phyloP scores from a whole-genome alignment of 2,329 filamentous ascomycete species.

The Penicillium rolfsii region DNA sequence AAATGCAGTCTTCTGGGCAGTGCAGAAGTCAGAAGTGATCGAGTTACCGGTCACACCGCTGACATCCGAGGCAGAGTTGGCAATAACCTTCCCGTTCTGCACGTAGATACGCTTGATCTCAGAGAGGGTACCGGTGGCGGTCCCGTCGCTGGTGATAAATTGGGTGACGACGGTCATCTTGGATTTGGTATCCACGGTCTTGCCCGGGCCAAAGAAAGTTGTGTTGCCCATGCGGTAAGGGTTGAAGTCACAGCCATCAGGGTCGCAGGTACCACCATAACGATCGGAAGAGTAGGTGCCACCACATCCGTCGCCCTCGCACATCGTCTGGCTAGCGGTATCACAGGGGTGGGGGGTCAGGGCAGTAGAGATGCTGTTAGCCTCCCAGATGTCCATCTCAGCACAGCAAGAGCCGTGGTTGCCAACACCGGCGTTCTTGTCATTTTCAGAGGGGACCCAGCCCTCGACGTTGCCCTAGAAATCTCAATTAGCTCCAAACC shows the following conservation, averaged over 20 bases:
- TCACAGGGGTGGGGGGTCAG: slow-evolving; percentile 69
- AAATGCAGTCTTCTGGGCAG: slow-evolving; percentile 59
- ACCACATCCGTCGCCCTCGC: slow-evolving; percentile 57
- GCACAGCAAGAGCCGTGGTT: slow-evolving; percentile 65
- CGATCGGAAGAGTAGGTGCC: slow-evolving; percentile 58
- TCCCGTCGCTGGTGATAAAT: slow-evolving; percentile 60
- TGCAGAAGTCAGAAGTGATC: slow-evolving; percentile 63
- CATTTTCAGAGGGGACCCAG: slow-evolving; percentile 56
- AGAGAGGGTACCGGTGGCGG: slow-evolving; percentile 57
- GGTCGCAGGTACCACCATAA: slow-evolving; percentile 67
- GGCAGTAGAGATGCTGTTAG: slow-evolving; percentile 67
- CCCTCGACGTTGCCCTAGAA: slow-evolving; percentile 57
- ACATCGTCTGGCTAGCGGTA: slow-evolving; percentile 54
- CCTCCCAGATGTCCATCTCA: slow-evolving; percentile 74
- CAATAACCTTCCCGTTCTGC: slow-evolving; percentile 63
- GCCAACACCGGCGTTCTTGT: slow-evolving; percentile 59
- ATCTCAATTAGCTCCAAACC: not conserved
- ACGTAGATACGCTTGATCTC: slow-evolving; percentile 69
- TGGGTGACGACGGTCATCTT: slow-evolving; percentile 70
- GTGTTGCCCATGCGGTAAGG: slow-evolving; percentile 67
- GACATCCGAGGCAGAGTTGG: slow-evolving; percentile 56
- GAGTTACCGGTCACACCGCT: slow-evolving; percentile 55
- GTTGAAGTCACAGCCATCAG: slow-evolving; percentile 73
- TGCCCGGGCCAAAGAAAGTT: slow-evolving; percentile 64
- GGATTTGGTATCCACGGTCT: slow-evolving; percentile 62